Base-by-base conservation (phyloP, 805 yeast species). In the Schwanniomyces pseudopolymorphus region DNA sequence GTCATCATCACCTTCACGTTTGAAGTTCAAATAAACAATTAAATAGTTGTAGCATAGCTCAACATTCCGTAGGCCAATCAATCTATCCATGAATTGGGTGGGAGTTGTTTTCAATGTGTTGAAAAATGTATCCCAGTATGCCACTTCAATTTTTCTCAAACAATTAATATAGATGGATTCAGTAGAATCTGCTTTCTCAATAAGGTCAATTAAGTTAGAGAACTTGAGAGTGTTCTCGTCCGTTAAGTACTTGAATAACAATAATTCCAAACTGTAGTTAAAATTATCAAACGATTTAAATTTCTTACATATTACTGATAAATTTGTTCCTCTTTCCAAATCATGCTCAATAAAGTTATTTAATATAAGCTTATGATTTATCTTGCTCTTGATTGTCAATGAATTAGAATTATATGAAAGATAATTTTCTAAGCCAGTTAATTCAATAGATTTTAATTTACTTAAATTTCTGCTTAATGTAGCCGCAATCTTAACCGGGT, bases 111-210 rank as follows among this genome's bases (percentile, higher is more conserved):
- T 57, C 20, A 75, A 57, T 20, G 69, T 63, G 3, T 58, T 51
- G 54, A 80, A 80, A 46, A 79, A 78, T n/a, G 57, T 59, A 4
- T 61, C 43, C 87, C 87, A 81, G 56, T 77, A 77, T 35, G 68
- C 72, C 41, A 76, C 70, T 54, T 81, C 87, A 13, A 80, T 81
- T 49, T 81, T 81, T 26, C 87, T 64, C 27, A 84, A 77, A 53
- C 85, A 80, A 49, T 76, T 79, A 39, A 79, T 67, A 44, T 72
- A 74, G n/a, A 80, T 70, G 4, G 57, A 56, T 44, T 64, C 68
- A 4, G 60, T 52, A 10, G 49, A 43, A 7, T 44, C 44, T 16
- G 50, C 46, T 14, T 43, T 45, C 41, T 62, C 62, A 27, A 60
- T 57, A 20, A 60, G 45, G 17, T 56, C 49, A 3, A 67, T 55